Evolutionary conservation across 1,284 basidiomycete species (phyloP).

Genomic region (Xerocomus cyaneibrunnescens): DNA sequence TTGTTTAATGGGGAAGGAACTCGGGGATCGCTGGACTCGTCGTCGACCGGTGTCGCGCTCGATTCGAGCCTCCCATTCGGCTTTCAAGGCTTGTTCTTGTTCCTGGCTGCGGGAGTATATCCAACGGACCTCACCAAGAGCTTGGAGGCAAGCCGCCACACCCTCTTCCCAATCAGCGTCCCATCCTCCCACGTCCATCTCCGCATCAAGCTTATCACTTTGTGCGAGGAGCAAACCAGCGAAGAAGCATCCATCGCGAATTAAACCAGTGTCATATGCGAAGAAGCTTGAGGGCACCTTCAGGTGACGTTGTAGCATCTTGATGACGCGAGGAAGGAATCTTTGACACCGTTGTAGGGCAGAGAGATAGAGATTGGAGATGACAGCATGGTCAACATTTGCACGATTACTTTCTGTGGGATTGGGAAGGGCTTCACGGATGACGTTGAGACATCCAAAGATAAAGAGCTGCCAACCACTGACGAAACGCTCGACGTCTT

Average conservation of each 20-base stretch:
- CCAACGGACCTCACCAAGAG: conserved; percentile 79
- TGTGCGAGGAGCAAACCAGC: conserved; percentile 70
- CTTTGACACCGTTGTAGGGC: conserved; percentile 51
- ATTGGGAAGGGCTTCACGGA: conserved; percentile 34
- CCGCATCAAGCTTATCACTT: conserved; percentile 40
- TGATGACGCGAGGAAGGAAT: conserved; percentile 56
- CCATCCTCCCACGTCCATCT: conserved; percentile 44
- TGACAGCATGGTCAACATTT: conserved; percentile 32
- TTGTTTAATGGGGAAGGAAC: conserved; percentile 23
- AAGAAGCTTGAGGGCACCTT: conserved; percentile 54
- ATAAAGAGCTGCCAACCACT: conserved; percentile 52
- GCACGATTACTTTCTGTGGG: conserved; percentile 1
- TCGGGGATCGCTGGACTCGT: conserved; percentile 29
- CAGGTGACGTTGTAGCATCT: conserved; percentile 61
- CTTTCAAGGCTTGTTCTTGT: conserved; percentile 58
- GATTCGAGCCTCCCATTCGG: conserved; percentile 58
- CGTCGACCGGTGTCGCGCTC: conserved; percentile 21
- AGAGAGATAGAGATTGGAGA: conserved; percentile 43
- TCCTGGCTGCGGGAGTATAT: conserved; percentile 73
- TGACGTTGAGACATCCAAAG: conserved; percentile 51
- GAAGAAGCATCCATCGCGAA: conserved; percentile 79
- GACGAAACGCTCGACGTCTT: conserved; percentile 61
- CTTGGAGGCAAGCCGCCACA: conserved; percentile 66
- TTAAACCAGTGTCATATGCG: conserved; percentile 77
- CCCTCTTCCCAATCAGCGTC: conserved; percentile 64